phyloP scores from a whole-genome alignment of 1,284 basidiomycete genomes.

The Microbotryomycetes sp. region DNA sequence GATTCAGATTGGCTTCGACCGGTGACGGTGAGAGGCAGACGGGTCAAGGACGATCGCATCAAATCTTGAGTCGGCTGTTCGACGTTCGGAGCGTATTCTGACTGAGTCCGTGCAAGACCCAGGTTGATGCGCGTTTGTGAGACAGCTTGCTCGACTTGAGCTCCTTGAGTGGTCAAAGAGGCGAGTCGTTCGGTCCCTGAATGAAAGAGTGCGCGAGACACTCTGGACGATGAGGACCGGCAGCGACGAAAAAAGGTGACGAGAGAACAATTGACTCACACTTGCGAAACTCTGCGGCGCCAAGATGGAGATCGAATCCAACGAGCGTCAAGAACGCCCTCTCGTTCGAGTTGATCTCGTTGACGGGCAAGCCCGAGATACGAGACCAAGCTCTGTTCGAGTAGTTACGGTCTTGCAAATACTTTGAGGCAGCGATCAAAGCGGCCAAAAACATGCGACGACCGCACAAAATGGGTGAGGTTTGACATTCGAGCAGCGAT shows the following conservation, averaged over 20 bases:
- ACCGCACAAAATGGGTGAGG: constrained; percentile 66
- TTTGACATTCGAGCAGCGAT: constrained; percentile 13
- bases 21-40: not conserved
- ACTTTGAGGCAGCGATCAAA: constrained; percentile 81
- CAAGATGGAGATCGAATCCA: constrained; percentile 44
- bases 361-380: constrained; percentile 44
- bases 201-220: constrained; percentile 6
- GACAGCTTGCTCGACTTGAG: not conserved
- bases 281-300: constrained; percentile 31
- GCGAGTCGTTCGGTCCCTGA: constrained; percentile 21
- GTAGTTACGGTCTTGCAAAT: constrained; percentile 85
- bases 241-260: not conserved
- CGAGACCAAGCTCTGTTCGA: constrained; percentile 85
- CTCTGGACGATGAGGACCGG: constrained; percentile 6
- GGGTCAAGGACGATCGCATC: not conserved
- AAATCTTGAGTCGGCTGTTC: not conserved
- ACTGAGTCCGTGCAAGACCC: not conserved
- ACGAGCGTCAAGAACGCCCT: constrained; percentile 44
- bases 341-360: constrained; percentile 46
- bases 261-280: constrained; percentile 18
- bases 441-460: constrained; percentile 80
- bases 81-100: not conserved
- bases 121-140: not conserved
- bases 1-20: not conserved
- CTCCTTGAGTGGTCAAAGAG: constrained; percentile 3